Conservation (phyloP, 2,329 filamentous ascomycete species). For the Aspergillus pseudoglaucus region DNA sequence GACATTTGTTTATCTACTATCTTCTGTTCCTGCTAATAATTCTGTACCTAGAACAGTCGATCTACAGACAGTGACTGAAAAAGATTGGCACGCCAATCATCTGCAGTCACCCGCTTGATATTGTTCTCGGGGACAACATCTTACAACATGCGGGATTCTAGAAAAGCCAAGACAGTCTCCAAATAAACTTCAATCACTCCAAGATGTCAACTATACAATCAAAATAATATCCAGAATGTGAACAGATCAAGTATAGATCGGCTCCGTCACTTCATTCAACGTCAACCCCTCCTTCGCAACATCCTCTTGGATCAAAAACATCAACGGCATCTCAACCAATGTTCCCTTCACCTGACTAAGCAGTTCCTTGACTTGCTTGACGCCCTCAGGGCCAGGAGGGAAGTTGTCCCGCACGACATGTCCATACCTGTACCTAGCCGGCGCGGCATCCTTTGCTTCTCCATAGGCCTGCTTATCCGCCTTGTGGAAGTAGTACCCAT, state of each 20-base stretch:
- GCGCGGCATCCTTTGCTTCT: slow-evolving; percentile 35
- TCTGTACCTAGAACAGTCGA: too few species aligned
- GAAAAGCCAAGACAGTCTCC: too few species aligned
- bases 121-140: neutral
- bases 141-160: too few species aligned
- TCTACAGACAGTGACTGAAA: too few species aligned
- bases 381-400: slow-evolving; percentile 54
- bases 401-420: slow-evolving; percentile 82
- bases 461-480: slow-evolving; percentile 39
- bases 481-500: slow-evolving; percentile 52
- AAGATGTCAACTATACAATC: neutral
- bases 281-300: slow-evolving; percentile 75
- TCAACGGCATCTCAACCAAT: slow-evolving; percentile 82
- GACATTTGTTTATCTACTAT: too few species aligned
- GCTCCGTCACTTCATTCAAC: slow-evolving; percentile 65
- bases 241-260: slow-evolving; percentile 64
- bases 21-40: too few species aligned
- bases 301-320: slow-evolving; percentile 79
- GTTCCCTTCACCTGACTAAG: slow-evolving; percentile 61
- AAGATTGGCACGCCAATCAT: too few species aligned
- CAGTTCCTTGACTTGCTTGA: slow-evolving; percentile 65
- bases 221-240: neutral
- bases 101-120: neutral
- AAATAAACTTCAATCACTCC: neutral
- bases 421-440: slow-evolving; percentile 66